Conservation (phyloP, 176 grass and related monocot species). For the Phragmites australis region DNA sequence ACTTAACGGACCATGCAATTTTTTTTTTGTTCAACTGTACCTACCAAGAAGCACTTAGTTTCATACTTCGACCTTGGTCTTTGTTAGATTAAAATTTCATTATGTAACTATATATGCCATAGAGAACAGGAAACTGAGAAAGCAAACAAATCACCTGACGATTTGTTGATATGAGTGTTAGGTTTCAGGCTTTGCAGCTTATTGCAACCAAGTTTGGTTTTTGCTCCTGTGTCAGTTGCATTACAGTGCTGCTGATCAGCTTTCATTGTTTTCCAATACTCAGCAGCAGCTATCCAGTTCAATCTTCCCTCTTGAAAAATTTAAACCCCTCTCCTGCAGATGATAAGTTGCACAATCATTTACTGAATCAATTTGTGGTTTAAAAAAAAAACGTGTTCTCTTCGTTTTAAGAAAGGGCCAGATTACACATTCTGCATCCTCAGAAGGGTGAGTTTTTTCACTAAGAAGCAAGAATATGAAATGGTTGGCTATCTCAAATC, state of each 20-base stretch:
- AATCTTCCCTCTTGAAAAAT: slow-evolving; percentile 12
- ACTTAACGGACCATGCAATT: slow-evolving; percentile 3
- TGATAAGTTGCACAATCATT: slow-evolving; percentile 17
- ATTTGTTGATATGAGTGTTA: slow-evolving; percentile 53
- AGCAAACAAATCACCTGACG: slow-evolving; percentile 54
- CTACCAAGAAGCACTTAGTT: slow-evolving; percentile 9
- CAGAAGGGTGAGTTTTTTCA: not conserved
- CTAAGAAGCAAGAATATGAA: not conserved
- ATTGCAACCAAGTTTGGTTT: slow-evolving; percentile 40
- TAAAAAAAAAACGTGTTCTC: not conserved
- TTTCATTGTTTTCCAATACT: slow-evolving; percentile 51
- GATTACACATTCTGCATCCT: not conserved
- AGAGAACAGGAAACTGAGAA: not conserved
- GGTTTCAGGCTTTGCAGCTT: slow-evolving; percentile 59
- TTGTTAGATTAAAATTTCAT: not conserved
- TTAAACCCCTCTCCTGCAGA: slow-evolving; percentile 15
- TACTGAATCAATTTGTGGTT: not conserved
- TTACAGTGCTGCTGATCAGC: slow-evolving; percentile 38
- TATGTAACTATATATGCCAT: not conserved
- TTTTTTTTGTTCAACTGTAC: not conserved
- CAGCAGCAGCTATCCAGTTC: not conserved
- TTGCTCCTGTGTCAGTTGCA: slow-evolving; percentile 45
- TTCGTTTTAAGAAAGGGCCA: not conserved
- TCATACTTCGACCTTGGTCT: not conserved
- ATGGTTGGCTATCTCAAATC: not conserved